Base-by-base conservation (phyloP, 306 rosid species). In the Vigna radiata region DNA sequence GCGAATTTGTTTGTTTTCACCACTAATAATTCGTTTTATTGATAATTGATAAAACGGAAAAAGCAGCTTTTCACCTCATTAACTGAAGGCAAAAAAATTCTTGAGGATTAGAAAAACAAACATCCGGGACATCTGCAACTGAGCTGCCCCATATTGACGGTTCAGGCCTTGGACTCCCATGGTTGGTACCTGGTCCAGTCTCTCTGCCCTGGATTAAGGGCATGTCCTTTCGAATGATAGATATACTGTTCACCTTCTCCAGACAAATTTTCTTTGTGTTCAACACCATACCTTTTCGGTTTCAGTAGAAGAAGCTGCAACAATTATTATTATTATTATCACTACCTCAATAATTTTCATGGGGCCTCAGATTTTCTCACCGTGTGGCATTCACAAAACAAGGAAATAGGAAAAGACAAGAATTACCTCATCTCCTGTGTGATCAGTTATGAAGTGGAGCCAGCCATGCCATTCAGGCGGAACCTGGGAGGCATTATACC, bases 391-490 rank as follows among this genome's bases (percentile, higher is more conserved):
- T 73, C 27, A 80, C 27, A 25, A 68, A 48, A 47, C 64, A 33
- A 62, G 39, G 14, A 65, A 46, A 19, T 33, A 72, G 65, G 41
- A 36, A 36, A 72, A 55, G 16, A 77, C 68, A 5, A 16, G 36
- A 66, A 82, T 71, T 80, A 87, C 98, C 97, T 95, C 95, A 25
- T 95, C 99, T 63, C 99, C 99, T 3, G 99, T 95, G 85, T 87
- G 92, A 84, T 95, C 99, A 8, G 97, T 95, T 54, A 92, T 77
- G 88, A 73, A 84, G 81, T 95, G 99, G 66, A 95, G 90, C 99
- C 99, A 95, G 81, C 99, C 99, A 56, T 95, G 99, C 99, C 99
- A 95, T 82, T 95, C 99, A 63, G 99, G 33, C 41, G 99, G 99
- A 68, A 95, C 99, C 87, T 95, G 99, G 81, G 99, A 95, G 76